phyloP scores from a whole-genome alignment of 2,329 filamentous ascomycete species.

The Trichoderma koningii region DNA sequence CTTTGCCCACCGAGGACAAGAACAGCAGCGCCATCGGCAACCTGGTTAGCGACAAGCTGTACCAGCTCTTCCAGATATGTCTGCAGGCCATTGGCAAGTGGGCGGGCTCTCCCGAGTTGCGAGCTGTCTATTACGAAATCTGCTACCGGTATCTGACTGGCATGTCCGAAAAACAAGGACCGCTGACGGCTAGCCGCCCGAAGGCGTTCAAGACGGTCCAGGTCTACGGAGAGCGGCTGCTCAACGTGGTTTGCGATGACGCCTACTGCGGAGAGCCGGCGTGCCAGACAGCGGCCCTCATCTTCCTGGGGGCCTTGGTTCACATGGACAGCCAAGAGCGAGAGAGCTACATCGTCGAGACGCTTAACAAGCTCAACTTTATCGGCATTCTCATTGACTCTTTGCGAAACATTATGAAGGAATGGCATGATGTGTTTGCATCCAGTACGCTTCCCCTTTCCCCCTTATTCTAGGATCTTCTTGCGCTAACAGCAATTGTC shows the following conservation, averaged over 20 bases:
- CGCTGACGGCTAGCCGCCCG: constrained; percentile 49
- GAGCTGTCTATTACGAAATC: constrained; percentile 87
- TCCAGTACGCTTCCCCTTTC: constrained; percentile 48
- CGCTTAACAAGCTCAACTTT: constrained; percentile 84
- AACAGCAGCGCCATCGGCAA: constrained; percentile 59
- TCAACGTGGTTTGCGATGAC: constrained; percentile 90
- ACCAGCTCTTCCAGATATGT: constrained; percentile 87
- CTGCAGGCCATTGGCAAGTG: constrained; percentile 77
- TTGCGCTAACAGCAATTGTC: neutral
- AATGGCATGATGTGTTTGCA: constrained; percentile 62
- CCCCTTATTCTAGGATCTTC: no score
- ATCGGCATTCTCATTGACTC: constrained; percentile 87
- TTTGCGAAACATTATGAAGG: constrained; percentile 73
- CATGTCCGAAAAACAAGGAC: constrained; percentile 57
- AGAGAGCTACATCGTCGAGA: constrained; percentile 74
- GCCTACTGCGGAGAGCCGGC: constrained; percentile 80
- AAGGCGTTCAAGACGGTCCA: constrained; percentile 73
- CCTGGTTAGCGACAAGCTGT: constrained; percentile 83
- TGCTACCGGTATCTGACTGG: constrained; percentile 82
- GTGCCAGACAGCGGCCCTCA: constrained; percentile 81
- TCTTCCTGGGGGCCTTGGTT: constrained; percentile 79
- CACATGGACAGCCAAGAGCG: constrained; percentile 71
- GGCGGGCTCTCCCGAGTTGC: constrained; percentile 68
- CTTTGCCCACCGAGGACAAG: constrained; percentile 44
- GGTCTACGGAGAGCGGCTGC: constrained; percentile 70